These are phyloP conservation scores for Eimeria zaria DNA, from an alignment of 169 alveolate genomes.

Conservation along the genomic window DNA sequence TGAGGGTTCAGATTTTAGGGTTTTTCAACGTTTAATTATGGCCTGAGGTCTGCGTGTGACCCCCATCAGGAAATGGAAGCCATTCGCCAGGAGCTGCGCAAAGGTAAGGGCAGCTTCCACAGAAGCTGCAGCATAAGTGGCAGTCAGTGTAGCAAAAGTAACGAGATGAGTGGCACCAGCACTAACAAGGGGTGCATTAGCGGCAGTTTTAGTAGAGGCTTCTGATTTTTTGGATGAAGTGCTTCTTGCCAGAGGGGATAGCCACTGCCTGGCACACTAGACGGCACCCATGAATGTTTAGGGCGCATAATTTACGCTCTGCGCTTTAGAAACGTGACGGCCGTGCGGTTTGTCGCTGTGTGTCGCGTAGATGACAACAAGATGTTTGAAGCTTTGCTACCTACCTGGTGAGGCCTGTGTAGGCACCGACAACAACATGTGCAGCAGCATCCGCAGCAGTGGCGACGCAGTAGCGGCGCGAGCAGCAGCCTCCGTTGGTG, in stretches of 20 bases:
- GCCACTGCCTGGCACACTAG: constrained; percentile 1
- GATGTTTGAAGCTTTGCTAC: constrained; percentile 59
- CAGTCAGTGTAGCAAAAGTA: neutral
- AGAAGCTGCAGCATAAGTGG: constrained; percentile 12
- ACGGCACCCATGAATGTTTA: neutral
- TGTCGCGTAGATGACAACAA: constrained; percentile 23
- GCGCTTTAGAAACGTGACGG: neutral
- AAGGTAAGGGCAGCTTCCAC: neutral
- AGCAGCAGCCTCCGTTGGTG: neutral
- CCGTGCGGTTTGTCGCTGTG: neutral
- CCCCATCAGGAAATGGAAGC: constrained; percentile 34
- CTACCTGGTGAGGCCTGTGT: constrained; percentile 48
- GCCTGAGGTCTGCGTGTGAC: neutral
- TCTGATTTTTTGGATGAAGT: constrained; percentile 8
- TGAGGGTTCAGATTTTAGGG: neutral
- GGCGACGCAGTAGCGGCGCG: neutral
- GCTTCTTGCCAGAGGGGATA: neutral
- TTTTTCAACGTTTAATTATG: neutral
- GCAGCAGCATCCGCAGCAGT: neutral
- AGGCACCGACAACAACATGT: neutral
- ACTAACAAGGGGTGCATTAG: neutral
- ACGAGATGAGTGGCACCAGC: neutral
- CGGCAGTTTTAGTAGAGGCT: neutral
- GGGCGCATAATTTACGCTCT: neutral
- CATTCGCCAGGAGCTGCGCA: constrained; percentile 59